Percentiles rank a stretch among this genome's conserved stretches.
Evolutionary conservation across 108 stramenopile genomes (phyloP).

Genomic region (Skeletonema grethae): DNA sequence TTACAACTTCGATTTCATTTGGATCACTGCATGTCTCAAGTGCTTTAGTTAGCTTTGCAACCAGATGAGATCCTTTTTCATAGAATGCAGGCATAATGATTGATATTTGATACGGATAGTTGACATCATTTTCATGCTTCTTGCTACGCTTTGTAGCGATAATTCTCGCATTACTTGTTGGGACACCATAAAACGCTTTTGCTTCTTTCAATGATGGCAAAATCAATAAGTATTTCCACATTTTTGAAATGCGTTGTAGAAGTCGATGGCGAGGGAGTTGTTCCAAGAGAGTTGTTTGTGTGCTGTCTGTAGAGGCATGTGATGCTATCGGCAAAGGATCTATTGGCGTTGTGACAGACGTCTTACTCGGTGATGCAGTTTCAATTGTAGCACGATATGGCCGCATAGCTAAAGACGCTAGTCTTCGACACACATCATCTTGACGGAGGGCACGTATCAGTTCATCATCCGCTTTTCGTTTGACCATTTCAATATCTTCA

Average conservation of each 20-base stretch:
- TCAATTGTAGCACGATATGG: conserved; percentile 28
- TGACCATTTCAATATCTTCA: conserved; percentile 1
- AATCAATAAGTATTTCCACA: conserved; percentile 35
- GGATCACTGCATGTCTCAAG: conserved; percentile 29
- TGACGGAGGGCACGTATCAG: conserved; percentile 37
- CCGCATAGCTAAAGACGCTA: conserved; percentile 53
- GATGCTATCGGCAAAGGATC: background rate
- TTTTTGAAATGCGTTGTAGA: conserved; percentile 24
- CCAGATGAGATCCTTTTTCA: conserved; percentile 47
- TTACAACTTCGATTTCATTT: conserved; percentile 52
- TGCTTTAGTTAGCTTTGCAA: conserved; percentile 25
- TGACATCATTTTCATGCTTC: background rate
- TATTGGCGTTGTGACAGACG: background rate
- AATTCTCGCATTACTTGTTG: background rate
- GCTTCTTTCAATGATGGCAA: conserved; percentile 43
- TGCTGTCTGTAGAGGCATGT: background rate
- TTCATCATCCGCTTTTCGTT: conserved; percentile 23
- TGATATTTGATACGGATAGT: conserved; percentile 52
- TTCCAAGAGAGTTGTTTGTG: conserved; percentile 24
- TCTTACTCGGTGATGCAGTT: conserved; percentile 13
- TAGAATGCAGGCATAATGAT: conserved; percentile 65
- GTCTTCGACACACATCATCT: conserved; percentile 32
- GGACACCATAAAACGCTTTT: conserved; percentile 21
- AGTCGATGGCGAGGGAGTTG: conserved; percentile 28
- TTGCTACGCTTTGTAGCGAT: conserved; percentile 10